These are phyloP conservation scores for Phaseolus lunatus DNA, from an alignment of 306 rosid species.

Conservation along the genomic window DNA sequence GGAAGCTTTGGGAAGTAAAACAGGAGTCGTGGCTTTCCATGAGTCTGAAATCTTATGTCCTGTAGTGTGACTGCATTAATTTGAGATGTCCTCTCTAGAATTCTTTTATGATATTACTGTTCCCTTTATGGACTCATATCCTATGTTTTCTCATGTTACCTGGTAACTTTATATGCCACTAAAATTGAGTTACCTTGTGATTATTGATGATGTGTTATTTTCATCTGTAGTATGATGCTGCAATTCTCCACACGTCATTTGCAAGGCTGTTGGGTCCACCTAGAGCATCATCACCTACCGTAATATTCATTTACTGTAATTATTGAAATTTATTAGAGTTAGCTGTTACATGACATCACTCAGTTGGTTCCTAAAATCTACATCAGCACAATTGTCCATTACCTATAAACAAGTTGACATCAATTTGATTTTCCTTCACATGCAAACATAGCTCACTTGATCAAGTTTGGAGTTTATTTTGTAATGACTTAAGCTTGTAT, in stretches of 20 bases:
- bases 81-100: slow-evolving; percentile 2
- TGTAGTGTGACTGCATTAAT: no score
- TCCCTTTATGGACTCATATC: slow-evolving; percentile 3
- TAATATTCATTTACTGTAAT: slow-evolving; percentile 26
- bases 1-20: slow-evolving; percentile 22
- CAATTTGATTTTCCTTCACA: not conserved
- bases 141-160: slow-evolving; percentile 15
- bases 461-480: not conserved
- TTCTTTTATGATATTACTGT: not conserved
- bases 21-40: slow-evolving; percentile 13
- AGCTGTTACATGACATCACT: slow-evolving; percentile 1
- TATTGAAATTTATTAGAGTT: slow-evolving; percentile 24
- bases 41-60: slow-evolving; percentile 29
- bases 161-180: slow-evolving; percentile 7
- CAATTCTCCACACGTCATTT: slow-evolving; percentile 93
- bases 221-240: slow-evolving; percentile 80
- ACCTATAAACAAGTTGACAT: slow-evolving; percentile 13
- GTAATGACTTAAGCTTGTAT: not conserved
- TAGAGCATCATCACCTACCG: slow-evolving; percentile 52
- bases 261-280: slow-evolving; percentile 96
- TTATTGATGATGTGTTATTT: slow-evolving; percentile 45
- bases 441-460: not conserved
- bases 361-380: slow-evolving; percentile 15
- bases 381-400: slow-evolving; percentile 7
- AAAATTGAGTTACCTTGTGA: slow-evolving; percentile 30